phyloP scores from a whole-genome alignment of 768 basidiomycete genomes.

The Amanita polypyramis region DNA sequence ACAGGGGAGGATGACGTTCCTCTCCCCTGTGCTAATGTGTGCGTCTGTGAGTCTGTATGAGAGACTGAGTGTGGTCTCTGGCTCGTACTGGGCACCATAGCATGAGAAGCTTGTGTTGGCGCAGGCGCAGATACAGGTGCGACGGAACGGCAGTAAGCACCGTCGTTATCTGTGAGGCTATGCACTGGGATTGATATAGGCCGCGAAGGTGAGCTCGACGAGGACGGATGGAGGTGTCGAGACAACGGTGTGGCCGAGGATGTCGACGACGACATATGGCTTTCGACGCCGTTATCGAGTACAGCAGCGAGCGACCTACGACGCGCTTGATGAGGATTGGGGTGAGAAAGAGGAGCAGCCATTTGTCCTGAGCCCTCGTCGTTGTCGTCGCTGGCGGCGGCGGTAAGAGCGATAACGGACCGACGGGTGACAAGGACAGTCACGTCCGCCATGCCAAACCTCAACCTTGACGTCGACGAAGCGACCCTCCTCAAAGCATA shows the following conservation, averaged over 20 bases:
- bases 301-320: neutral
- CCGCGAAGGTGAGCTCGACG: conserved; percentile 11
- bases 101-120: conserved; percentile 31
- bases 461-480: conserved; percentile 70
- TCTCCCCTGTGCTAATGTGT: neutral
- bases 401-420: neutral
- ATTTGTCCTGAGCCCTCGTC: neutral
- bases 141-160: neutral
- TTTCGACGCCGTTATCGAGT: conserved; percentile 9
- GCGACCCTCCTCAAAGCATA: conserved; percentile 81
- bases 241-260: conserved; percentile 8
- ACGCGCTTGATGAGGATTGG: too few relatives aligned
- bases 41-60: too few relatives aligned
- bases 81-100: neutral
- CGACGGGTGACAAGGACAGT: neutral
- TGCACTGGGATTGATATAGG: conserved; percentile 21
- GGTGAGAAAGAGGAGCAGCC: neutral
- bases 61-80: too few relatives aligned
- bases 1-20: neutral
- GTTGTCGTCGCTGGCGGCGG: neutral
- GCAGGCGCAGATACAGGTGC: conserved; percentile 9
- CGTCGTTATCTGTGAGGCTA: conserved; percentile 16
- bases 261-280: conserved; percentile 2
- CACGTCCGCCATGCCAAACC: conserved; percentile 37
- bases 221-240: conserved; percentile 11